Percentiles rank a stretch among this genome's conserved stretches.
These are phyloP conservation scores for Mycena maculata DNA, from an alignment of 768 basidiomycete genomes.

Conservation along the genomic window DNA sequence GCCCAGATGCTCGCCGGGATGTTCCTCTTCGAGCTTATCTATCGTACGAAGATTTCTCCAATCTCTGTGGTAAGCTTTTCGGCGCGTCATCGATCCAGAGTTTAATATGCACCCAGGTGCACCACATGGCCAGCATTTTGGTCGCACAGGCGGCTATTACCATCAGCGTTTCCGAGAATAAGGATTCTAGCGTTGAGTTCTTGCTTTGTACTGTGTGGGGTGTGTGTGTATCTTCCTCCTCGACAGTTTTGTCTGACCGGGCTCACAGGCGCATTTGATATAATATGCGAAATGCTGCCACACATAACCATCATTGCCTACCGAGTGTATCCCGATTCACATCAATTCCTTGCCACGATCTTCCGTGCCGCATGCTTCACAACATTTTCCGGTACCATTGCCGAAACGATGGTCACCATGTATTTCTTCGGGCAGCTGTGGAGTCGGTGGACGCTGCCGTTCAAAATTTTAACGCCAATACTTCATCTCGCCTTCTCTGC, in stretches of 20 bases:
- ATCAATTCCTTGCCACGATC: constrained; percentile 6
- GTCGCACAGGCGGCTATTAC: too few species aligned
- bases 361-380: constrained; percentile 18
- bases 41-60: constrained; percentile 15
- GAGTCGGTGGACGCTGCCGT: too few species aligned
- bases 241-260: background rate
- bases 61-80: constrained; percentile 2
- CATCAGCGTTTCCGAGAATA: constrained; percentile 6
- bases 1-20: constrained; percentile 18
- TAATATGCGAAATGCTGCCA: constrained; percentile 13
- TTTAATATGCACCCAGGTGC: constrained; percentile 4
- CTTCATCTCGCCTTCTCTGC: too few species aligned
- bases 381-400: constrained; percentile 6
- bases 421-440: constrained; percentile 17
- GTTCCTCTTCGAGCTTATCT: constrained; percentile 20
- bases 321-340: too few species aligned
- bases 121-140: constrained; percentile 13
- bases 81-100: background rate
- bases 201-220: constrained; percentile 20
- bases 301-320: constrained; percentile 16
- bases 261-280: constrained; percentile 16
- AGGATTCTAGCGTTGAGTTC: constrained; percentile 15
- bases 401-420: constrained; percentile 12
- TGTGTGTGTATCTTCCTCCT: background rate
- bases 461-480: too few species aligned